These are phyloP conservation scores for Tritrichomonas musculus DNA, from an alignment of 208 protist genomes.

Conservation along the genomic window DNA sequence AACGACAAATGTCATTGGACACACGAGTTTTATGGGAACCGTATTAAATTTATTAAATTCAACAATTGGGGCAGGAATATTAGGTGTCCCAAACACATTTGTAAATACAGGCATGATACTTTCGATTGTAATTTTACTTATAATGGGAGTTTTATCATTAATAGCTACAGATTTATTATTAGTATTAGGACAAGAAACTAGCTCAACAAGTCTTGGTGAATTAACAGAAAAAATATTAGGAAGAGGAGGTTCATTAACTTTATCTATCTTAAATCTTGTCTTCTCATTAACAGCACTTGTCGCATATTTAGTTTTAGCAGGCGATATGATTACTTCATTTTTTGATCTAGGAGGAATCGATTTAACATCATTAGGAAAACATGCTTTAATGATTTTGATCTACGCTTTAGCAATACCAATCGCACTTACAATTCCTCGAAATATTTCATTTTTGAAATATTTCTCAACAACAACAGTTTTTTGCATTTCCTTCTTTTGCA, in stretches of 20 bases:
- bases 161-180: not conserved
- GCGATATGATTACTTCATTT: too few species aligned
- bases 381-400: not conserved
- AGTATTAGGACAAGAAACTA: not conserved
- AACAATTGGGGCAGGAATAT: not conserved
- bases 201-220: not conserved
- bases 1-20: not conserved
- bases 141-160: not conserved
- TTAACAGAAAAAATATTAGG: too few species aligned
- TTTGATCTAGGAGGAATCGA: not conserved
- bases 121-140: not conserved
- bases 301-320: not conserved
- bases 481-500: not conserved
- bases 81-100: not conserved
- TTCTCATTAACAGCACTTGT: not conserved
- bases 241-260: not conserved
- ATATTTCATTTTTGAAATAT: not conserved
- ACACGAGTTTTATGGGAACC: not conserved
- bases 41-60: not conserved
- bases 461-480: not conserved
- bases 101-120: not conserved
- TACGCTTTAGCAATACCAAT: not conserved
- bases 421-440: not conserved
- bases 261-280: not conserved
- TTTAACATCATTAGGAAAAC: not conserved